Evolutionary conservation across 2,329 filamentous ascomycete species (phyloP).

Genomic region (Stenocarpella maydis): DNA sequence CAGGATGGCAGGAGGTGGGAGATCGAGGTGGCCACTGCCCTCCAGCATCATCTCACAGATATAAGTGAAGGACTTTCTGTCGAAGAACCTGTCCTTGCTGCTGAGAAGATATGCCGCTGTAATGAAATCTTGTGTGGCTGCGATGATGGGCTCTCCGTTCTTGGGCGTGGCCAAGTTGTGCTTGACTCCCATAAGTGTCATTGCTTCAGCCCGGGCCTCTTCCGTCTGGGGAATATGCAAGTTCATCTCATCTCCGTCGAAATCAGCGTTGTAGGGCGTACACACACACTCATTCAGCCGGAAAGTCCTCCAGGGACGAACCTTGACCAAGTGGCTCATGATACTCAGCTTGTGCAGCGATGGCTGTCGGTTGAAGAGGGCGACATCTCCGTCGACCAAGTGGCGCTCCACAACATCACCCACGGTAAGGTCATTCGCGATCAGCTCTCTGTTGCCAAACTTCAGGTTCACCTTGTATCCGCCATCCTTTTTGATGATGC

Average conservation of each 20-base stretch:
- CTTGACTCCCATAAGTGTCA: constrained; percentile 97
- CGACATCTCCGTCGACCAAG: constrained; percentile 92
- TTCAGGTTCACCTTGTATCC: constrained; percentile 78
- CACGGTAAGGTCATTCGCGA: constrained; percentile 77
- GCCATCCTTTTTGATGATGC: constrained; percentile 73
- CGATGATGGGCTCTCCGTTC: constrained; percentile 97
- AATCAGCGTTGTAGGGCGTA: constrained; percentile 98
- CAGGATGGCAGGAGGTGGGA: constrained; percentile 86
- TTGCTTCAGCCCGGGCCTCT: constrained; percentile 93
- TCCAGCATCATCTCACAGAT: constrained; percentile 95
- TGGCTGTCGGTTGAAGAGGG: constrained; percentile 97
- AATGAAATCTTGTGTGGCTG: constrained; percentile 99
- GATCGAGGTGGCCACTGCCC: constrained; percentile 76
- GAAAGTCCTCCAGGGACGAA: constrained; percentile 95
- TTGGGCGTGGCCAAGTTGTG: constrained; percentile 95
- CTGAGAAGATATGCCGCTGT: constrained; percentile 92
- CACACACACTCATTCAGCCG: constrained; percentile 98
- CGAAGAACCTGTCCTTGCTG: constrained; percentile 92
- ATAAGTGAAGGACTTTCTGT: constrained; percentile 86
- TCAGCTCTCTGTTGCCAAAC: constrained; percentile 73
- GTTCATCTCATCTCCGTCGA: constrained; percentile 99
- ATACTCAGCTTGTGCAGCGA: constrained; percentile 99
- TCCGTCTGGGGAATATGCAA: constrained; percentile 97
- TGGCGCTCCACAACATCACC: constrained; percentile 95
- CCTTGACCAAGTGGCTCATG: constrained; percentile 92